These are phyloP conservation scores for Xylaria sp. DNA, from an alignment of 2,329 filamentous ascomycete genomes.

Conservation along the genomic window DNA sequence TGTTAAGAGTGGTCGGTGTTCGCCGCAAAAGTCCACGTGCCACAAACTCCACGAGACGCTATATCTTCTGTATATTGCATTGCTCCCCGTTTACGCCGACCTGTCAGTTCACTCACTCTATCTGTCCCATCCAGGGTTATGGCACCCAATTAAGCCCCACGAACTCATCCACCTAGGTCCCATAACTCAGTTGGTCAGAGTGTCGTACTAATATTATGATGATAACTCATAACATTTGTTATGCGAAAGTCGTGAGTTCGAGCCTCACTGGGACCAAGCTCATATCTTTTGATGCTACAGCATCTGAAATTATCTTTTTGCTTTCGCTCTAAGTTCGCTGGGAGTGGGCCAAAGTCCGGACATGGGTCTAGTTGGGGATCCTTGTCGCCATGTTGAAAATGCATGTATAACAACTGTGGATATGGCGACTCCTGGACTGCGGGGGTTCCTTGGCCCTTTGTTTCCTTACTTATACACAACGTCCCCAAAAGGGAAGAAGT, in stretches of 20 bases:
- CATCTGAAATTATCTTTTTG: not conserved
- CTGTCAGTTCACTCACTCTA: not conserved
- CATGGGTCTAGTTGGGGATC: too few relatives aligned
- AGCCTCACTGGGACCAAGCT: slow-evolving; percentile 25
- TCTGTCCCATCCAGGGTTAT: too few relatives aligned
- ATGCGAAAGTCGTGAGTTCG: slow-evolving; percentile 31
- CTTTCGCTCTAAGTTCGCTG: not conserved
- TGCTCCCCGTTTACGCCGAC: not conserved
- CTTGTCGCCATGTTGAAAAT: not conserved
- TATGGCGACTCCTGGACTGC: too few relatives aligned
- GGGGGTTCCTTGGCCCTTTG: too few relatives aligned
- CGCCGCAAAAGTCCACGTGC: not conserved
- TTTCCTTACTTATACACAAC: too few relatives aligned
- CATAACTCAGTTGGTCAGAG: slow-evolving; percentile 21
- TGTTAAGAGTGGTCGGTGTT: not conserved
- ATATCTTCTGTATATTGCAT: not conserved
- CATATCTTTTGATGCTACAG: not conserved
- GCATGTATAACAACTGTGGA: too few relatives aligned
- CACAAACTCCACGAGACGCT: not conserved
- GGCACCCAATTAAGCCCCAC: too few relatives aligned
- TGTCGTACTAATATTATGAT: slow-evolving; percentile 23
- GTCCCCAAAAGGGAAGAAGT: not conserved
- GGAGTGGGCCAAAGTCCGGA: too few relatives aligned
- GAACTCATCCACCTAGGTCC: not conserved
- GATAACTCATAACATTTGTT: not conserved